Percentiles rank a stretch among this genome's conserved stretches.
These are phyloP conservation scores for Fusarium pseudocircinatum DNA, from an alignment of 2,329 filamentous ascomycete species.

Conservation along the genomic window DNA sequence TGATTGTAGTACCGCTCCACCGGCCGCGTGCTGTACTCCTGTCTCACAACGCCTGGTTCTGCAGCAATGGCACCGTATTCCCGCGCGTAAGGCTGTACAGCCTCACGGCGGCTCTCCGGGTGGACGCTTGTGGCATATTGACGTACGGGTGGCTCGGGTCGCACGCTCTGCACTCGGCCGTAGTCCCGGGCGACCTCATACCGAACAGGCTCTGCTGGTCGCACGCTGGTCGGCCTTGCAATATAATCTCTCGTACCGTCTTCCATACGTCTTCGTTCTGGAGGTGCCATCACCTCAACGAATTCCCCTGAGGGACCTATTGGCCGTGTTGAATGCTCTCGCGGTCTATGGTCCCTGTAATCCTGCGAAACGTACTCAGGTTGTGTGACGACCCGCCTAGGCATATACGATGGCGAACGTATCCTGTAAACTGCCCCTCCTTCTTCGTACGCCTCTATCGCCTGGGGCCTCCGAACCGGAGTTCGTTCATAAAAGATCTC, in stretches of 20 bases:
- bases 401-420: slow-evolving; percentile 61
- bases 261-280: slow-evolving; percentile 55
- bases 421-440: slow-evolving; percentile 60
- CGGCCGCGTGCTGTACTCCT: slow-evolving; percentile 54
- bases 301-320: slow-evolving; percentile 57
- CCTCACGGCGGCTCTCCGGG: slow-evolving; percentile 44
- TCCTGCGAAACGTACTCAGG: slow-evolving; percentile 65
- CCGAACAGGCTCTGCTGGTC: slow-evolving; percentile 59
- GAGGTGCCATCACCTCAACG: slow-evolving; percentile 56
- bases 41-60: slow-evolving; percentile 41
- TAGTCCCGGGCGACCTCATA: slow-evolving; percentile 56
- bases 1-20: slow-evolving; percentile 57
- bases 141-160: slow-evolving; percentile 47
- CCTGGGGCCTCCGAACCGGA: slow-evolving; percentile 61
- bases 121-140: slow-evolving; percentile 45
- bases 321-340: slow-evolving; percentile 66
- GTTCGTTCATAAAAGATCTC: slow-evolving; percentile 74
- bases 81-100: slow-evolving; percentile 47
- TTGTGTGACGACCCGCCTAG: slow-evolving; percentile 69
- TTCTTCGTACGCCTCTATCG: slow-evolving; percentile 59
- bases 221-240: slow-evolving; percentile 65
- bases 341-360: slow-evolving; percentile 64
- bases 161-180: slow-evolving; percentile 55
- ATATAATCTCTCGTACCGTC: slow-evolving; percentile 64
- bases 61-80: slow-evolving; percentile 43